Base-by-base conservation (phyloP, 2,329 filamentous ascomycete genomes). In the Teratosphaeria nubilosa region DNA sequence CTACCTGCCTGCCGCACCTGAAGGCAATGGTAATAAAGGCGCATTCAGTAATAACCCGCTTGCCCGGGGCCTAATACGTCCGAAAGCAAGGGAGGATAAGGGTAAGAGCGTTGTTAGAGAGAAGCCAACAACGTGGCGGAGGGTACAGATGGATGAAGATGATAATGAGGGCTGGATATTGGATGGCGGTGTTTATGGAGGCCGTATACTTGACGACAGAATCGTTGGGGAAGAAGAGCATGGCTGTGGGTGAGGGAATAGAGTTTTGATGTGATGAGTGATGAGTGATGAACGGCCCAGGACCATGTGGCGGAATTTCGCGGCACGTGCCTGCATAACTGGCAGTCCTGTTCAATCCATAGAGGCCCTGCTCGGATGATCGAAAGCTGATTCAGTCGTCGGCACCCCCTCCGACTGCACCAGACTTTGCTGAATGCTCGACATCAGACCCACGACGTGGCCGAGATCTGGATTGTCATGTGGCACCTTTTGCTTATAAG, bases 31-130 rank as follows among this genome's bases (percentile, higher is more conserved):
- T 1, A 3, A 64, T 48, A 41, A 68, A 13, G 77, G 85, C 1
- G 82, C 82, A 2, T 90, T 88, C 65, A 86, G 84, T 64, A 79
- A 76, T 58, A 91, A 90, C 62, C 87, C 87, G 1, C 71, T 90
- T 31, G 73, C 89, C 13, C 82, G 82, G 2, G 79, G 80, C 0
- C 67, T 90, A 62, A 86, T 90, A 63, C 79, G 82, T 63, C 87
- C 87, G 0, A 80, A 85, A 2, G 76, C 76, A 51, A 74, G 71
- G 57, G 70, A 82, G 57, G 72, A 77, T 3, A 82, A 85, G 65
- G 81, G 76, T 6, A 76, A 74, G 56, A 74, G 69, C 13, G 67
- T 56, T 51, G 62, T 54, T 5, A 62, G 64, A 30, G 74, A 73
- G 59, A 72, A 69, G 62, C 72, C 67, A 59, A 74, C 70, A 45